Evolutionary conservation across 441 rosid genomes (phyloP), one percentile per base, ranked within the genome.

Genomic region (Macaranga tanarius): DNA sequence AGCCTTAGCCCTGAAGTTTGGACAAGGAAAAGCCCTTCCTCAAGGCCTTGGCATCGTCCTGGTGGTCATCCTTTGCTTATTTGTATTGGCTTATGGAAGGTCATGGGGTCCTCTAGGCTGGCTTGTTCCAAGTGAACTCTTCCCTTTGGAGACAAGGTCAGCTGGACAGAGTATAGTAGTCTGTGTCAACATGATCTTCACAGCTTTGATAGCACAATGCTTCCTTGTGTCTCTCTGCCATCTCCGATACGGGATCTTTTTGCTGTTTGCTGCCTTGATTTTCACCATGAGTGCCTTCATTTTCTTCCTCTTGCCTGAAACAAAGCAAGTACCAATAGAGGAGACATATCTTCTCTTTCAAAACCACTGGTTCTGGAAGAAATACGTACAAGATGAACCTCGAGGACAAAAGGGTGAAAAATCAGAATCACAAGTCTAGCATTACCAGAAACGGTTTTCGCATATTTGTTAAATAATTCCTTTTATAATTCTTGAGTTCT

Each of bases 101-200:
- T 92, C 95, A 0, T 92, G 97, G 97, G 97, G 97, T 6, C 97
- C 96, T 51, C 79, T 92, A 31, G 96, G 92, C 13, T 92, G 97
- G 97, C 76, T 92, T 25, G 94, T 92, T 54, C 97, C 96, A 2
- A 90, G 96, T 28, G 96, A 92, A 83, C 62, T 90, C 22, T 92
- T 92, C 62, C 96, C 94, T 0, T 59, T 92, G 78, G 97, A 92
- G 84, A 92, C 92, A 1, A 81, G 97, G 70, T 90, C 96, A 15
- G 96, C 94, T 3, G 96, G 96, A 40, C 96, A 89, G 74, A 89
- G 94, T 52, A 65, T 92, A 50, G 94, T 90, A 59, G 96, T 92
- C 55, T 86, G 89, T 19, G 89, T 89, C 38, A 92, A 90, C 85
- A 86, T 89, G 55, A 65, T 90, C 71, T 89, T 89, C 84, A 92